Base-by-base conservation (phyloP, 176 grass and related monocot species). In the Rhipidocladum racemiflorum region DNA sequence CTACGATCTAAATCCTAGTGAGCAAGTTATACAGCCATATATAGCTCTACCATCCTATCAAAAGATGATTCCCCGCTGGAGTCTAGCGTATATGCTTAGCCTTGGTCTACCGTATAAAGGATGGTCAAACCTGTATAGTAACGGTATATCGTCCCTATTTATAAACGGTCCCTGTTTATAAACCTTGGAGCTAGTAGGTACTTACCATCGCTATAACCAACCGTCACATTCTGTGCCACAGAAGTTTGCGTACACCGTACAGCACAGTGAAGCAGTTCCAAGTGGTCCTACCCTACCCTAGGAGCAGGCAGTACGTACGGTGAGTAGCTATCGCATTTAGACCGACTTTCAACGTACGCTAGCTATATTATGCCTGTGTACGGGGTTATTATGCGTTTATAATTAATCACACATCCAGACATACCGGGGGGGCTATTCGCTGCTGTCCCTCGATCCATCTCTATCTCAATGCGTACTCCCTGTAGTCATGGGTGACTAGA, bases 401-500 rank as follows among this genome's bases (percentile, higher is more conserved):
- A 34, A 34, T 34, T 34, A 27, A 14, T 60, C 25, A 14, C n/a
- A 13, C 24, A 12, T 55, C n/a, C n/a, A 12, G 54, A 44, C 42
- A 44, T 11, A 14, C 12, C 12, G 32, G 43, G 43, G 12, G 11
- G 4, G 43, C 12, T 45, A 10, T 45, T 14, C 14, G 12, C 0
- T 45, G 3, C 43, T 14, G 11, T 45, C 43, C 43, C 43, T 14
- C 3, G 12, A 45, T 45, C 8, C 32, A 34, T 2, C 32, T 34
- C 30, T 30, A 2, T 34, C 32, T 34, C 3, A 34, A 34, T 3
- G 32, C 32, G 1, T 40, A 40, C 39, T 40, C 39, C 8, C 8
- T 1, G 0, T 7, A 0, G 0, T 8, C 39, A 40, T 2, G 9
- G 8, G 9, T 40, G 2, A 8, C 9, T 9, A 9, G 0, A 1